Conservation (phyloP, 139 green algal species). For the Raphidocelis subcapitata region DNA sequence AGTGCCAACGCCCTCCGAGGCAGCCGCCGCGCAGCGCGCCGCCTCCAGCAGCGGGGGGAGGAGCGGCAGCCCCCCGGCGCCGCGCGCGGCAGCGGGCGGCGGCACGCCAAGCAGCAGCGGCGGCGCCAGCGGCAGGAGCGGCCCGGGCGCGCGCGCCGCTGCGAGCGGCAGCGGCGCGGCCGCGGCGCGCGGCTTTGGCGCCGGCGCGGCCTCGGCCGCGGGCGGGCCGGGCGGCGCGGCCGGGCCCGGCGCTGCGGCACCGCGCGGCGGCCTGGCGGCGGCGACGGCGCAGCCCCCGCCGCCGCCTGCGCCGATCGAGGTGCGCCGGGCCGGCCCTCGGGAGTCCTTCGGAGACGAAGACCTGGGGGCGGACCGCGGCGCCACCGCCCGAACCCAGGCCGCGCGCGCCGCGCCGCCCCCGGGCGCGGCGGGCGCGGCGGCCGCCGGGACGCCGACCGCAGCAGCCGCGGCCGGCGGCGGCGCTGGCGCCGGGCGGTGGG, state of each 20-base stretch:
- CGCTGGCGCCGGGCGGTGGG: not conserved
- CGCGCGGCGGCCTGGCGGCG: no score
- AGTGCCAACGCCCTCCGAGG: no score
- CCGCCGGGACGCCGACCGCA: not conserved
- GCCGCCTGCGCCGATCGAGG: not conserved
- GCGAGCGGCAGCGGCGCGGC: not conserved
- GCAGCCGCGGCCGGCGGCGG: not conserved
- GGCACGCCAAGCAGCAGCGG: not conserved
- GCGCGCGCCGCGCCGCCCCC: not conserved
- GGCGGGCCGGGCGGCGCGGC: not conserved
- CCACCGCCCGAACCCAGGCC: not conserved
- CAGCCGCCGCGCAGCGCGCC: no score
- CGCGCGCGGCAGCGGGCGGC: not conserved
- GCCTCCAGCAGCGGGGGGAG: no score
- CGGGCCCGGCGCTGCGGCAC: no score
- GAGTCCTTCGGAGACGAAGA: constrained; percentile 20
- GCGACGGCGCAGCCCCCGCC: not conserved
- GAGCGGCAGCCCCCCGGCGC: not conserved
- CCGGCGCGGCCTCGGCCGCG: not conserved
- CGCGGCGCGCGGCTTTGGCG: not conserved
- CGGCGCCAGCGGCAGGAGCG: constrained; percentile 1
- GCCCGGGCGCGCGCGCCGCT: no score
- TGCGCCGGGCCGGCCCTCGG: not conserved
- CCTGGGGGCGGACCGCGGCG: not conserved
- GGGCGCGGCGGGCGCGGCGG: not conserved